Conservation (phyloP, 768 basidiomycete genomes). For the Russula compacta region DNA sequence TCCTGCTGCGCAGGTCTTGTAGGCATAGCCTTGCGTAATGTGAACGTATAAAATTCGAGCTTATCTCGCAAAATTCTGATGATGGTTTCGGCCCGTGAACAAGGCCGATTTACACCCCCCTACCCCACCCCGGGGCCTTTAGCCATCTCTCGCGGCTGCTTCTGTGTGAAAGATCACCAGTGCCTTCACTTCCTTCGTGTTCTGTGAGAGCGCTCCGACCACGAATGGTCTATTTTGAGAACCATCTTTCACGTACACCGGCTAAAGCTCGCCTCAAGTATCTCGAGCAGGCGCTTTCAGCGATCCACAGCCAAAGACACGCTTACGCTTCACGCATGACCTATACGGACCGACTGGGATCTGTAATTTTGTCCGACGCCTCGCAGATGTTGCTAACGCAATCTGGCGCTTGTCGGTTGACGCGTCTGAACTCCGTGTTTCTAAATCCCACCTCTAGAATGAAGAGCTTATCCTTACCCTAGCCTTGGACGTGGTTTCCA, state of each 20-base stretch:
- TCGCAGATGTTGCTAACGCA: constrained; percentile 6
- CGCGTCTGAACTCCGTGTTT: not conserved
- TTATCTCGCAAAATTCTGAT: constrained; percentile 5
- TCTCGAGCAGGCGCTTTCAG: not conserved
- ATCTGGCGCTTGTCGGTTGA: not conserved
- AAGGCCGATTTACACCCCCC: not conserved
- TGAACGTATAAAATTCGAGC: constrained; percentile 2
- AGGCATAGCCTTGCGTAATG: constrained; percentile 9
- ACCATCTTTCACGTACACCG: not conserved
- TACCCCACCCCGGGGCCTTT: not conserved
- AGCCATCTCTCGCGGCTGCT: not conserved
- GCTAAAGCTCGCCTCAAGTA: not conserved
- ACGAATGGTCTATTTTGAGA: no score
- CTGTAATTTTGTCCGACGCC: not conserved
- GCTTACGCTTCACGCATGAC: not conserved
- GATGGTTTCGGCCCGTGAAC: not conserved
- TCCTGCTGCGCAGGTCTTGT: not conserved
- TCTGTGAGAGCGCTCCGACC: no score
- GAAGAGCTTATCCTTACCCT: not conserved
- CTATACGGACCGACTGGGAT: not conserved
- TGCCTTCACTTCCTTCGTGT: not conserved
- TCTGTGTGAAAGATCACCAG: not conserved
- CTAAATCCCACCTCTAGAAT: not conserved
- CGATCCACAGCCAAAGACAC: not conserved
- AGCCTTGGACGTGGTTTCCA: not conserved